Evolutionary conservation across 2,329 filamentous ascomycete species (phyloP).

Genomic region (Juglanconis juglandina): DNA sequence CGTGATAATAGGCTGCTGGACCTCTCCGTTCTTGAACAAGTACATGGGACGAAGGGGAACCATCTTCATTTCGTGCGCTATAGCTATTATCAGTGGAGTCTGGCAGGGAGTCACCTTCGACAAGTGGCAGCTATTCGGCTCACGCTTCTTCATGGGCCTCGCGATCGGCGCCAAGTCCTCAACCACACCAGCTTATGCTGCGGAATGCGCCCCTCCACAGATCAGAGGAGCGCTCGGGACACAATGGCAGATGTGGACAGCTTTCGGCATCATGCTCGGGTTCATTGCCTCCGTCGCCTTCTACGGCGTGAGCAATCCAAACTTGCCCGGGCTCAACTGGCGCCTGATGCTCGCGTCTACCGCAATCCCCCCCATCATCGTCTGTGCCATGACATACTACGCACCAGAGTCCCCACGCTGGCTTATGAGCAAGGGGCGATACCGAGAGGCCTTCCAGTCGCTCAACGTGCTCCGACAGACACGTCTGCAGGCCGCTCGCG

Average conservation of each 20-base stretch:
- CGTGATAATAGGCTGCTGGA: constrained; percentile 50
- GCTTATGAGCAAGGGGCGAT: constrained; percentile 60
- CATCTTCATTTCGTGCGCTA: constrained; percentile 61
- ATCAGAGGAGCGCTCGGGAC: constrained; percentile 10
- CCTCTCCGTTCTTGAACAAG: constrained; percentile 47
- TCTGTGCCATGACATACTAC: constrained; percentile 55
- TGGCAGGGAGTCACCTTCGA: too few species aligned
- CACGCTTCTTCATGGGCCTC: constrained; percentile 47
- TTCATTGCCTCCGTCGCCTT: constrained; percentile 62
- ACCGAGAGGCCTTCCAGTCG: constrained; percentile 53
- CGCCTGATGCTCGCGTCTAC: constrained; percentile 62
- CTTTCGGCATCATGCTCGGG: constrained; percentile 24
- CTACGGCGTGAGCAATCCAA: constrained; percentile 46
- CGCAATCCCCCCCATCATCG: constrained; percentile 61
- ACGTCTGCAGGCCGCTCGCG: constrained; percentile 57
- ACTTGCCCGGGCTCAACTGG: constrained; percentile 48
- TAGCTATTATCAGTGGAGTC: too few species aligned
- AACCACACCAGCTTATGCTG: constrained; percentile 6
- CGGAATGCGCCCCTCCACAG: constrained; percentile 3
- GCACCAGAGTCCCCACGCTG: constrained; percentile 65
- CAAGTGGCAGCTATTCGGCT: constrained; percentile 60
- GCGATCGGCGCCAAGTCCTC: constrained; percentile 7
- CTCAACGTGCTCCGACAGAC: constrained; percentile 56
- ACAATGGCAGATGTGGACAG: constrained; percentile 31
- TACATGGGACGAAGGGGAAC: constrained; percentile 39